Conservation (phyloP, 352 stramenopile species). For the Blastocystis sp. region DNA sequence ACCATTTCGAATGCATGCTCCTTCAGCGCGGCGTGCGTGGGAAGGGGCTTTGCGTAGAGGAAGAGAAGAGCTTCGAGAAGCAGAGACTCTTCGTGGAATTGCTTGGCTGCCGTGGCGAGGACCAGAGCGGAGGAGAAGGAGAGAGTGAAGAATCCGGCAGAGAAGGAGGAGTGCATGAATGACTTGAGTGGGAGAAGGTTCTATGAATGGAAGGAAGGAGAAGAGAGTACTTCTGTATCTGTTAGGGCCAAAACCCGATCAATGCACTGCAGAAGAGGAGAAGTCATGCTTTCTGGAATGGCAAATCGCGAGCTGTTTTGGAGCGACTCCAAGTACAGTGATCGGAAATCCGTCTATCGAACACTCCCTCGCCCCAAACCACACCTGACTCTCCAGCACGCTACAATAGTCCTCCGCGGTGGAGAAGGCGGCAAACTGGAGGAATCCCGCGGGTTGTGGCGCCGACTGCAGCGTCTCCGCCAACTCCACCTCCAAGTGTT, state of each 20-base stretch:
- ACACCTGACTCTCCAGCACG: background rate
- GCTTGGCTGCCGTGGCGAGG: background rate
- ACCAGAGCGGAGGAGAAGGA: background rate
- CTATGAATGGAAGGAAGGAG: background rate
- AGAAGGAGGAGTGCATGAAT: background rate
- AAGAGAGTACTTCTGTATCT: background rate
- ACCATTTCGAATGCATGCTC: background rate
- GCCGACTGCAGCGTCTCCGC: background rate
- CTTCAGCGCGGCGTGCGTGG: background rate
- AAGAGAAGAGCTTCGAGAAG: background rate
- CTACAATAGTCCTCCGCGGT: background rate
- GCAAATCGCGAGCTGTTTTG: background rate
- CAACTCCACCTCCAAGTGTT: background rate
- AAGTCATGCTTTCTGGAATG: background rate
- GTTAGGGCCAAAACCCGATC: background rate
- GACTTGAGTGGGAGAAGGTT: background rate
- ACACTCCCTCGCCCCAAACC: background rate
- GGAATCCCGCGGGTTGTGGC: background rate
- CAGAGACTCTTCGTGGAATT: background rate
- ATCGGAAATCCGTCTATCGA: conserved; percentile 11
- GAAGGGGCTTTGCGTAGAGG: background rate
- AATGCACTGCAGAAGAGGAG: background rate
- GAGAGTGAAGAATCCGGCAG: background rate
- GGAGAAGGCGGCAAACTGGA: conserved; percentile 5
- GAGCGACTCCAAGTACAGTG: conserved; percentile 6